Evolutionary conservation across 768 basidiomycete genomes (phyloP).

Genomic region (Coprinellus aureogranulatus): DNA sequence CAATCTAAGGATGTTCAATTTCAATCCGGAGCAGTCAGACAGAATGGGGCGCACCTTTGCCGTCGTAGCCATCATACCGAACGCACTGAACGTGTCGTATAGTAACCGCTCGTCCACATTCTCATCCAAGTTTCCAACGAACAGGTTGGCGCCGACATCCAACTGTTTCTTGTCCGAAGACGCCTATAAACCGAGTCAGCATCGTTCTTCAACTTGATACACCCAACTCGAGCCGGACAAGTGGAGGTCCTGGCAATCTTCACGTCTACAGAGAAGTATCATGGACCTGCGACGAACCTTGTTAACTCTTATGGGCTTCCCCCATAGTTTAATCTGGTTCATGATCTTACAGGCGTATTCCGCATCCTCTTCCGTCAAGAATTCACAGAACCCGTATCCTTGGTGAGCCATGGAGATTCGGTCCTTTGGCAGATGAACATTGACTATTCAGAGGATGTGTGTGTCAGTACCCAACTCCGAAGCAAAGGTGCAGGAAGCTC

Average conservation of each 20-base stretch:
- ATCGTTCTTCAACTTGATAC: constrained; percentile 15
- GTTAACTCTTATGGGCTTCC: constrained; percentile 98
- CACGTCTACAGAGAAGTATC: constrained; percentile 7
- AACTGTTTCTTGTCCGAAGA: constrained; percentile 98
- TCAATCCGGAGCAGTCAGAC: constrained; percentile 6
- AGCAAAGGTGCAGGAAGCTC: constrained; percentile 31
- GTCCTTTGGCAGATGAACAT: constrained; percentile 98
- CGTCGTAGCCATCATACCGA: constrained; percentile 88
- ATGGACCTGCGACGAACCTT: constrained; percentile 62
- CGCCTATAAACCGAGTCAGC: constrained; percentile 52
- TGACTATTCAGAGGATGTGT: constrained; percentile 57
- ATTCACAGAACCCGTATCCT: constrained; percentile 99
- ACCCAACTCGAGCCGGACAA: background rate
- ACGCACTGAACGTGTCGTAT: constrained; percentile 94
- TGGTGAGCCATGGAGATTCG: constrained; percentile 98
- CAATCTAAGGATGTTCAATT: constrained; percentile 55
- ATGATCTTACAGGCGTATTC: constrained; percentile 99
- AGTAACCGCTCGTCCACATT: constrained; percentile 90
- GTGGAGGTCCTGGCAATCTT: too few relatives aligned
- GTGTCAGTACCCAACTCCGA: background rate
- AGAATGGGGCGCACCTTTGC: constrained; percentile 65
- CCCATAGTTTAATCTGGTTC: constrained; percentile 99
- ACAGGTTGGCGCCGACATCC: constrained; percentile 96
- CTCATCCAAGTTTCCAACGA: constrained; percentile 93
- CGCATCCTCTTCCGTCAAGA: constrained; percentile 97